Evolutionary conservation across 495 filamentous ascomycete species (phyloP), one percentile per base, ranked within the genome.

Genomic region (Aspergillus ellipticus): DNA sequence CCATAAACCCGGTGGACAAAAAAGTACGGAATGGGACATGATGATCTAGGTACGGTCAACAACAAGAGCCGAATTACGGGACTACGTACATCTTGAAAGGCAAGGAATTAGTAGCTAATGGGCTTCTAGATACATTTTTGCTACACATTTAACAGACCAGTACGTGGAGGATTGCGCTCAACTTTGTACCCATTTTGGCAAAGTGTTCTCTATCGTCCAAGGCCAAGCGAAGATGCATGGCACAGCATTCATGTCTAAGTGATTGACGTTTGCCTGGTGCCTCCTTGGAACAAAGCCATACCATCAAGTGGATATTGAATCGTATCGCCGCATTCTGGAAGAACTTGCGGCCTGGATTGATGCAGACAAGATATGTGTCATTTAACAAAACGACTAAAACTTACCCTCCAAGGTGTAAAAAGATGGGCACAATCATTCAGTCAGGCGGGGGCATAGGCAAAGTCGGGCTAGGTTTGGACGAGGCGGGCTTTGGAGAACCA

Each of bases 191-290:
- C 68, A 66, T 2, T 68, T 69, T 37, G 68, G 64, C 17, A 71
- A 71, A 54, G 64, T 73, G 13, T 71, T 66, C 61, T 65, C 60
- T 35, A 71, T 73, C 39, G 68, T 70, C 16, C 67, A 72, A 54
- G 62, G 54, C 15, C 51, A 68, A 46, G 58, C 64, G 9, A 57
- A 62, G 21, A 67, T 71, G 66, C 68, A 71, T 49, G 68, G 70
- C 1, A 71, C 69, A 10, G 63, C 68, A 48, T 68, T 61, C 52
- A 71, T 73, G 69, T 66, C 67, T 33, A 73, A 73, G 58, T 65
- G 55, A 22, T 33, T 73, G 53, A 62, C 66, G n/a, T 73, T 69
- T 55, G 49, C 60, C 19, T 73, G 69, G 68, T 61, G 53, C 52
- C 49, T 67, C 33, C 33, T 73, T 10, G 68, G 68, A 9, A 64